Base-by-base conservation (phyloP, 2,329 filamentous ascomycete species). In the Metarhizium guizhouense region DNA sequence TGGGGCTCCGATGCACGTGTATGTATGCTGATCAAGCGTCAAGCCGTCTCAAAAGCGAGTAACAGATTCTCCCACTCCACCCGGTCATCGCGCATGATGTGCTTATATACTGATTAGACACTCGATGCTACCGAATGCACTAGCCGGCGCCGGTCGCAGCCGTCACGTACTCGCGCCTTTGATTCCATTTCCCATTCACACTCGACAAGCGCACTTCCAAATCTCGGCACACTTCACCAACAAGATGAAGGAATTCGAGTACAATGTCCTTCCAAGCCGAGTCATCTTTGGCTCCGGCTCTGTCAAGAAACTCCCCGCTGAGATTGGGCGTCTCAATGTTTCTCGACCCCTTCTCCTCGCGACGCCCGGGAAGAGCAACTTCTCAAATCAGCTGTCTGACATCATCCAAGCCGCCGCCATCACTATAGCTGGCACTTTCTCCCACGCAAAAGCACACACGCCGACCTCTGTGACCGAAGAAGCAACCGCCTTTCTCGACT, bases 401-500 rank as follows among this genome's bases (percentile, higher is more conserved):
- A 36, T 52, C 4, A 25, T 42, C 32, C 13, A 55, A 25, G 25
- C 48, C 8, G 45, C 38, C 4, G 43, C 54, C 20, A 34, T 57
- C 16, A 25, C 30, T n/a, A 51, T 58, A 5, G 58, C 51, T 8
- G 56, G 56, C 14, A 54, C 61, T 8, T 84, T 82, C 67, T 70
- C 70, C 47, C 74, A 80, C 59, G 83, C 83, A 2, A 77, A 77
- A 3, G 85, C 86, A 82, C 83, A 86, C 68, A 86, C 82, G 0
- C 83, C 82, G 1, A 76, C 72, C 4, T 64, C 78, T 57, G 68
- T 85, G 55, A 85, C 82, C 2, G 76, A 83, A 20, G 74, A 76
- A 62, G 82, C 82, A 0, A 61, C 83, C n/a, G 68, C 70, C 3
- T 75, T 76, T 55, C 70, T 76, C 0, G 69, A 70, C 54, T 66